phyloP scores from a whole-genome alignment of 768 basidiomycete genomes.

The Basidioascus undulatus region DNA sequence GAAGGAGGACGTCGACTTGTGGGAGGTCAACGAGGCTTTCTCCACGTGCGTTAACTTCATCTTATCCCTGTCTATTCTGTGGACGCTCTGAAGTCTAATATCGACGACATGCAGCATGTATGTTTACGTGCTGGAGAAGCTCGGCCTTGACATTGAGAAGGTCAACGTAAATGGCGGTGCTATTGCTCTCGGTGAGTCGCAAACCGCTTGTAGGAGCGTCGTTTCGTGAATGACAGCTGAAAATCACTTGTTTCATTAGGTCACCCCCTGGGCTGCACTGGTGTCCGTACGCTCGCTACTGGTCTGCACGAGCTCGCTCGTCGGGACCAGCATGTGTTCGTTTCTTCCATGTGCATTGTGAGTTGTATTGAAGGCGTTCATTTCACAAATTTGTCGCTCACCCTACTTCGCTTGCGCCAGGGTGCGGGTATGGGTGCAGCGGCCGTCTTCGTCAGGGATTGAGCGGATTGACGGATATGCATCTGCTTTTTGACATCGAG shows the following conservation, averaged over 20 bases:
- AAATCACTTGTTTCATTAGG: too few relatives aligned
- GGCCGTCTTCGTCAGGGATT: slow-evolving; percentile 46
- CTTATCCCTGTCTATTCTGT: neutral
- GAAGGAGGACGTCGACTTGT: slow-evolving; percentile 54
- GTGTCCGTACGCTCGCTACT: neutral
- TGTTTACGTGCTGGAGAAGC: slow-evolving; percentile 41
- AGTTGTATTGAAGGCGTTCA: neutral
- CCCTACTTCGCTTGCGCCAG: neutral
- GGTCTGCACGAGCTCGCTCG: neutral
- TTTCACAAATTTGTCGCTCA: neutral
- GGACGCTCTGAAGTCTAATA: neutral
- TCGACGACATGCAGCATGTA: too few relatives aligned
- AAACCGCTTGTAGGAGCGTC: neutral
- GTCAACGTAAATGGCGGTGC: slow-evolving; percentile 80
- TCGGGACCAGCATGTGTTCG: slow-evolving; percentile 54
- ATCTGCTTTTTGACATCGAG: too few relatives aligned
- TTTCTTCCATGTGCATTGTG: neutral
- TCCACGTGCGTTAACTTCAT: slow-evolving; percentile 22
- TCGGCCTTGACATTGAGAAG: slow-evolving; percentile 37
- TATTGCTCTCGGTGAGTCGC: slow-evolving; percentile 54
- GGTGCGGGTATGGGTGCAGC: slow-evolving; percentile 64
- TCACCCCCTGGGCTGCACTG: slow-evolving; percentile 13
- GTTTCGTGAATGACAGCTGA: neutral
- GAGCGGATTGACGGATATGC: too few relatives aligned
- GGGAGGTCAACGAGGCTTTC: slow-evolving; percentile 74